Conservation (phyloP, 441 rosid species). For the Populus hybrid region DNA sequence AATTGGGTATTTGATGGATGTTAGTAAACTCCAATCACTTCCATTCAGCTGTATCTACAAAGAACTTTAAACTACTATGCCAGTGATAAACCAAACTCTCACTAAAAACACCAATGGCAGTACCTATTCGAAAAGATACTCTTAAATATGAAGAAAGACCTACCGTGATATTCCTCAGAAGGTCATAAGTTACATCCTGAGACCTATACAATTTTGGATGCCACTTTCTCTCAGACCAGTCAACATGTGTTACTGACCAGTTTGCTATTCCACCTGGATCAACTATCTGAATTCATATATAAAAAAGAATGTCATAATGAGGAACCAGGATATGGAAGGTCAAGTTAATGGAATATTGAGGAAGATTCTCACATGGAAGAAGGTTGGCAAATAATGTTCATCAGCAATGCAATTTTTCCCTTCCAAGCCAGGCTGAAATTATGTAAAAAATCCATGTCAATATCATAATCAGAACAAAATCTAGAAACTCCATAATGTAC, state of each 20-base stretch:
- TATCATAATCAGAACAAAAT: neutral
- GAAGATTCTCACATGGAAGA: constrained; percentile 60
- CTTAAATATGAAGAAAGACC: neutral
- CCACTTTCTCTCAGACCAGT: constrained; percentile 99
- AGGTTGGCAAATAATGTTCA: constrained; percentile 95
- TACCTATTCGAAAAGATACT: neutral
- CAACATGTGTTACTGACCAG: constrained; percentile 91
- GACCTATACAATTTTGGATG: constrained; percentile 85
- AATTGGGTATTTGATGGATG: neutral
- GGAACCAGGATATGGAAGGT: neutral
- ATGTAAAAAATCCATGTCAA: constrained; percentile 23
- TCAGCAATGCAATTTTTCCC: constrained; percentile 93
- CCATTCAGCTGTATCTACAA: neutral
- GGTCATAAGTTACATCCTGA: constrained; percentile 57
- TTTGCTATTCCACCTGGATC: constrained; percentile 89
- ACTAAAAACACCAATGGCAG: neutral
- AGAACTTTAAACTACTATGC: neutral
- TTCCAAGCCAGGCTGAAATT: constrained; percentile 86
- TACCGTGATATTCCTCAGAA: constrained; percentile 78
- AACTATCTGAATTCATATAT: constrained; percentile 46
- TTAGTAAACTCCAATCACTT: neutral
- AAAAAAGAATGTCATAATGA: constrained; percentile 13
- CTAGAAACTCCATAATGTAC: neutral
- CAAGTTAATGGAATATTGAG: neutral
- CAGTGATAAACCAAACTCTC: neutral